These are phyloP conservation scores for Ustilago shanxiensis DNA, from an alignment of 1,284 basidiomycete genomes.

Conservation along the genomic window DNA sequence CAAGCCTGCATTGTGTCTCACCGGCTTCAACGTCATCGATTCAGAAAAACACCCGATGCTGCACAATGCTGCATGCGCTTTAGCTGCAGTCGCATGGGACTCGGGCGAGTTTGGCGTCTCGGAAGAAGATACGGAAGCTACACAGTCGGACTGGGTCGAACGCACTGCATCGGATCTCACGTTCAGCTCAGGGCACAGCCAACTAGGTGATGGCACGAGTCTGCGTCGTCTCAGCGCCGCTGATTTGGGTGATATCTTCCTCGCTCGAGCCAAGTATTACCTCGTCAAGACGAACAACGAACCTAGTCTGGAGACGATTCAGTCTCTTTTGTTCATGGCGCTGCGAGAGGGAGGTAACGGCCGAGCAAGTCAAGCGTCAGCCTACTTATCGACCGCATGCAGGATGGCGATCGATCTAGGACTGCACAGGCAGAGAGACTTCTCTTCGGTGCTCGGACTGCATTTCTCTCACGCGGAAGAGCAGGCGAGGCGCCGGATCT, in stretches of 20 bases:
- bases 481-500: conserved; percentile 51
- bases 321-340: conserved; percentile 58
- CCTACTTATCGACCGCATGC: conserved; percentile 51
- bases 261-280: conserved; percentile 56
- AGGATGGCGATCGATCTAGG: conserved; percentile 60
- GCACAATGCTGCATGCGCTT: conserved; percentile 51
- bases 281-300: conserved; percentile 56
- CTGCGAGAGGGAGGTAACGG: conserved; percentile 58
- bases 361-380: conserved; percentile 48
- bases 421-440: conserved; percentile 51
- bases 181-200: conserved; percentile 30
- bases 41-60: conserved; percentile 54
- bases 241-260: conserved; percentile 52
- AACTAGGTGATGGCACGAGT: conserved; percentile 28
- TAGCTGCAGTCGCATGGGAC: conserved; percentile 54
- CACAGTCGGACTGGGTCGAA: conserved; percentile 45
- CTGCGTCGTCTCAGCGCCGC: conserved; percentile 29
- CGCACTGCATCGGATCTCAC: conserved; percentile 40
- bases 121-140: conserved; percentile 44
- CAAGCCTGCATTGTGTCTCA: conserved; percentile 35
- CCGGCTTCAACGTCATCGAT: conserved; percentile 43
- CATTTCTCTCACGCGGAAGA: conserved; percentile 53
- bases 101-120: conserved; percentile 39
- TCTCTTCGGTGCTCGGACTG: conserved; percentile 38
- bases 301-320: conserved; percentile 53